Evolutionary conservation across 2,329 filamentous ascomycete species (phyloP).

Genomic region (Catunica adiposa): DNA sequence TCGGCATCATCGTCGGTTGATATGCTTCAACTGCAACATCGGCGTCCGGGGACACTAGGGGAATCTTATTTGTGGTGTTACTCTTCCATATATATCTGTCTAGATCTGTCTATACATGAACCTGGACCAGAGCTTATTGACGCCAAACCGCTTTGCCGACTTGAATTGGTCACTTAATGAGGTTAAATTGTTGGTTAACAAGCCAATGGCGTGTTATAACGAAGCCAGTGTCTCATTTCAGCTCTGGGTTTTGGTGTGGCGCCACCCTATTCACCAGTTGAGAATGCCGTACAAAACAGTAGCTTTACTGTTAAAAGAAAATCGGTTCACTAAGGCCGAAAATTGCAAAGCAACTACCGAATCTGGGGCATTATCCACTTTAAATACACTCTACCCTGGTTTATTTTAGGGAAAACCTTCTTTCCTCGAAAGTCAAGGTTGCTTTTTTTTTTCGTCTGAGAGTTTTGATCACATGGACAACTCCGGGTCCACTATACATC

Average conservation of each 20-base stretch:
- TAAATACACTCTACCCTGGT: not conserved
- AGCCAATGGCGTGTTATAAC: not conserved
- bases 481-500: not conserved
- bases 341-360: not conserved
- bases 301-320: no score
- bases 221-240: not conserved
- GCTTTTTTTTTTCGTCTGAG: not conserved
- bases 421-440: not conserved
- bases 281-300: no score
- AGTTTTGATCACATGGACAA: not conserved
- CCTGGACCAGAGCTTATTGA: not conserved
- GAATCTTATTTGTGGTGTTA: not conserved
- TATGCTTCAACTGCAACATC: not conserved
- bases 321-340: not conserved
- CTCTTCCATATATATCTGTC: not conserved
- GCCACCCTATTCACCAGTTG: no score
- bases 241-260: not conserved
- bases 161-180: not conserved
- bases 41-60: not conserved
- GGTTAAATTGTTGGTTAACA: not conserved
- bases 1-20: not conserved
- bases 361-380: not conserved
- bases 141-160: not conserved
- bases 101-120: not conserved
- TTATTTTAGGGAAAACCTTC: not conserved